Percentiles rank a stretch among this genome's conserved stretches.
Conservation (phyloP, 140 eudicot species). For the Oenanthe javanica region DNA sequence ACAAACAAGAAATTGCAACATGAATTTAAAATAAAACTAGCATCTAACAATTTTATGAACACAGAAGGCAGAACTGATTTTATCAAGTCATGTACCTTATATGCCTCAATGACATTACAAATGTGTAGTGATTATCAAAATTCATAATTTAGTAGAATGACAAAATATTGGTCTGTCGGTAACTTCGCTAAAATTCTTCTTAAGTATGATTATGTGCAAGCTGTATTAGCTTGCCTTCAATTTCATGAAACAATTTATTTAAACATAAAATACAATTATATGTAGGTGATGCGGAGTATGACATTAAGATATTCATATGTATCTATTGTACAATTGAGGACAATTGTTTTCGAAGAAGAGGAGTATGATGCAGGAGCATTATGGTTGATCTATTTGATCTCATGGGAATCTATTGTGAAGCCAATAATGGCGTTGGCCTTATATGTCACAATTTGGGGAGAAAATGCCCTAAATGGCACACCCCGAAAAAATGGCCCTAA, state of each 20-base stretch:
- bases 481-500: no score
- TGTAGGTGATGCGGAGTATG: no score
- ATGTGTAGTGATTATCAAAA: neutral
- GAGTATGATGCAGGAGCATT: no score
- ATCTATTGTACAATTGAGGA: no score
- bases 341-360: no score
- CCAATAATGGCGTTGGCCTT: no score
- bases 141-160: neutral
- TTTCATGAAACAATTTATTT: neutral
- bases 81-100: neutral
- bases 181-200: neutral
- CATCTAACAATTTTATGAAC: neutral
- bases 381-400: no score
- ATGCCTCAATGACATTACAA: neutral
- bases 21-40: neutral
- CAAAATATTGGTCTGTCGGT: neutral
- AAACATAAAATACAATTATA: neutral
- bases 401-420: no score
- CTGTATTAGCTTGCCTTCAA: neutral
- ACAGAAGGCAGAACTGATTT: neutral
- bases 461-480: no score
- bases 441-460: no score
- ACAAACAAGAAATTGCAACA: neutral
- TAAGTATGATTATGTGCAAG: neutral
- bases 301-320: no score